Base-by-base conservation (phyloP, 2,329 filamentous ascomycete genomes). In the Plectosphaerella cucumerina region DNA sequence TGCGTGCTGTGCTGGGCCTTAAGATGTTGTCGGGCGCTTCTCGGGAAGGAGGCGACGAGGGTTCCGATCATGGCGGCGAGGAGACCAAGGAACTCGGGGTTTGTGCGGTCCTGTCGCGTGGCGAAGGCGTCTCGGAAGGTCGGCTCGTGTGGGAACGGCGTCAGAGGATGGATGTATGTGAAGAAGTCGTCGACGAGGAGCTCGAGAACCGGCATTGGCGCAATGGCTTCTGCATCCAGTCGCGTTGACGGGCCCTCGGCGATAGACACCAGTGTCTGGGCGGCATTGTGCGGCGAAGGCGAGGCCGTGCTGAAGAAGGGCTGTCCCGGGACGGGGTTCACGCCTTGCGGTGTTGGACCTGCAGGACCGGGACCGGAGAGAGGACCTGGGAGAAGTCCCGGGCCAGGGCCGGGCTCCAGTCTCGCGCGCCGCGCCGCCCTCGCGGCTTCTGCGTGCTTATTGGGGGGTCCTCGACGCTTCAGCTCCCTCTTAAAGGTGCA, bases 161-260 rank as follows among this genome's bases (percentile, higher is more conserved):
- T 82, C 9, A 92, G 76, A 1, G 88, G 88, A 59, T 91, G 86
- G 49, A 91, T 86, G 64, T 90, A 90, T 17, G 85, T 90, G 69
- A 91, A 92, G 75, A 89, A 92, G 70, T 92, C 88, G 64, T 91
- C 86, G 51, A 92, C 80, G 15, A 91, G 74, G 2, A 86, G 76
- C 59, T 86, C 78, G 48, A 92, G 71, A 11, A 86, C 82, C 8
- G 81, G 78, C 65, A 86, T 75, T 0, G 87, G 85, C 39, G 86
- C 87, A 54, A 92, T 90, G 2, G 80, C 74, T 62, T 92, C 88
- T 45, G 85, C 81, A 53, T 82, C 79, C 14, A 83, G 62, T n/a
- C 68, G 63, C 23, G 60, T 62, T 2, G 62, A 60, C 14, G 69
- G 68, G 15, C 72, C 53, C 3, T 62, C 61, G 4, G 69, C 62